Conservation (phyloP, 176 grass and related monocot genomes). For the Oryza australiensis region DNA sequence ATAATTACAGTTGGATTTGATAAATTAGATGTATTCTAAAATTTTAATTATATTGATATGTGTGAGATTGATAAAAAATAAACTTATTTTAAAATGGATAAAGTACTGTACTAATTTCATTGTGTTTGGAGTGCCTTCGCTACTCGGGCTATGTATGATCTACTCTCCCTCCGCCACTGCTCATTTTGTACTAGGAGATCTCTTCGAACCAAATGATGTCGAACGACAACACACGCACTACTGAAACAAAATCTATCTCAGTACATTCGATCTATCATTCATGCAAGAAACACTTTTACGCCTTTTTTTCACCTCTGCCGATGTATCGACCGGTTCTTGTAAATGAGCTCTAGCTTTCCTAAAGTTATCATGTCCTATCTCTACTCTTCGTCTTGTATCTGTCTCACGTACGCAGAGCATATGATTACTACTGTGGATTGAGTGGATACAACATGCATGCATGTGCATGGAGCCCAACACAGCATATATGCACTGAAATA, state of each 20-base stretch:
- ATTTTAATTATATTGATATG: too few relatives aligned
- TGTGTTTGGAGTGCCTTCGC: too few relatives aligned
- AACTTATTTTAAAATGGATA: too few relatives aligned
- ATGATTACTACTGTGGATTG: constrained; percentile 2
- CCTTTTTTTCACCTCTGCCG: constrained; percentile 5
- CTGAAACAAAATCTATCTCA: constrained; percentile 15
- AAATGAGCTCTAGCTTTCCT: constrained; percentile 12
- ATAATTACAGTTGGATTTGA: too few relatives aligned
- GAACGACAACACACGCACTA: background rate
- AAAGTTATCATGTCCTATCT: constrained; percentile 45
- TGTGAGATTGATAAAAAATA: too few relatives aligned
- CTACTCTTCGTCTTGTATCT: background rate
- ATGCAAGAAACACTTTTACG: constrained; percentile 4
- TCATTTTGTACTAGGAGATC: background rate
- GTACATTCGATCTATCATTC: constrained; percentile 32
- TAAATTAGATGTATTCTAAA: too few relatives aligned
- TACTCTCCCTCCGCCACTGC: too few relatives aligned
- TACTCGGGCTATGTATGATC: too few relatives aligned
- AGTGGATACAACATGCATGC: constrained; percentile 21
- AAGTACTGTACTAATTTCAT: too few relatives aligned
- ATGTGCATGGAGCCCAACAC: background rate
- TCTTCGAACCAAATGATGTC: constrained; percentile 18
- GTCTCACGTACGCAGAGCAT: background rate
- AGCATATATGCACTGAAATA: background rate
- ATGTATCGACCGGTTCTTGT: background rate